Percentiles rank a stretch among this genome's conserved stretches.
Evolutionary conservation across 2,329 filamentous ascomycete genomes (phyloP).

Genomic region (Ophiocordyceps camponoti-leonardi): DNA sequence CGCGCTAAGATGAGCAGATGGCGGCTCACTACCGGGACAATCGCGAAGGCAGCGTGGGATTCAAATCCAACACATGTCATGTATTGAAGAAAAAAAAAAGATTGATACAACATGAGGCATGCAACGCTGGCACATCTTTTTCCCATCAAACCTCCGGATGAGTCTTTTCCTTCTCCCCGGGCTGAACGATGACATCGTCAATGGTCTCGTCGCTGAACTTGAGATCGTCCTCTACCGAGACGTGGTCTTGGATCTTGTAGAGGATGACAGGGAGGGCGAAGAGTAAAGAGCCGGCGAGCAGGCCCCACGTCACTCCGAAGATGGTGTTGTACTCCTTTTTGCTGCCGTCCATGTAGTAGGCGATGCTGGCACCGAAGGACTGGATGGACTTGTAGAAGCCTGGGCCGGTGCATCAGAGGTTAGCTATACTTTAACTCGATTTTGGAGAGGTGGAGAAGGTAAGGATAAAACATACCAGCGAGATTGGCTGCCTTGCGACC

Average conservation of each 20-base stretch:
- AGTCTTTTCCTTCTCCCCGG: background rate
- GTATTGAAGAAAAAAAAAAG: too few species aligned
- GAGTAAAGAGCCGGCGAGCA: constrained; percentile 57
- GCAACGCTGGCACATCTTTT: background rate
- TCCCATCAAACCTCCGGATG: background rate
- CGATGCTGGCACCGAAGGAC: constrained; percentile 49
- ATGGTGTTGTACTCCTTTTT: constrained; percentile 46
- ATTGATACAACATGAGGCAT: background rate
- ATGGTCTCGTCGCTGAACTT: constrained; percentile 71
- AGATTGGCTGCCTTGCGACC: constrained; percentile 77
- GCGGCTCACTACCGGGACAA: too few species aligned
- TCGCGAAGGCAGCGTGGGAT: too few species aligned
- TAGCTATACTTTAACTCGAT: background rate
- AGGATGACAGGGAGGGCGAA: constrained; percentile 67
- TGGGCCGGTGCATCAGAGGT: background rate
- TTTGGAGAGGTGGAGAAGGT: background rate
- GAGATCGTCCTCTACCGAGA: constrained; percentile 65
- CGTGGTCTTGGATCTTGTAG: constrained; percentile 64
- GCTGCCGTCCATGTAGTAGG: constrained; percentile 16
- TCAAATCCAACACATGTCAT: background rate
- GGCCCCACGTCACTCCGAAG: constrained; percentile 56
- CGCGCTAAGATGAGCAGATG: too few species aligned
- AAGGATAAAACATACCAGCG: constrained; percentile 1
- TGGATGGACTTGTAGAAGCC: constrained; percentile 52
- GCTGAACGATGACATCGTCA: constrained; percentile 37